Evolutionary conservation across 805 yeast genomes (phyloP), one percentile per base, ranked within the genome.

Genomic region (Saturnispora saitoi): DNA sequence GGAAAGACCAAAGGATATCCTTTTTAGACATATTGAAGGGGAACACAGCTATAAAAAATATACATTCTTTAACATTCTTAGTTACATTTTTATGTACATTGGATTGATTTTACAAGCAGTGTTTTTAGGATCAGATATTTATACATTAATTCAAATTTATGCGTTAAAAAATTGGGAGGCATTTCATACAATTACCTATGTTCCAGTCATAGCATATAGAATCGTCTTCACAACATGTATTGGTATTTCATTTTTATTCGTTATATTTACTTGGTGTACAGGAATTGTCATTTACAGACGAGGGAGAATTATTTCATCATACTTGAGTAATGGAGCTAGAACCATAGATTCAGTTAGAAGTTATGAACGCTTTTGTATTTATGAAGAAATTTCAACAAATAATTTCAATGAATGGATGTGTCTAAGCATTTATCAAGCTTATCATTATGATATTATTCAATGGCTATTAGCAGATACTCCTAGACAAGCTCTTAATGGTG

Each of bases 401-500:
- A 69, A 77, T 36, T 73, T 75, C 36, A 77, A 77, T 55, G 93
- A 86, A 55, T 80, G 83, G 73, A 63, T 81, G 45, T 77, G 87
- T 9, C 77, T 87, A 52, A 76, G 75, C 54, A 73, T 81, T 3
- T 86, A 78, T 63, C 77, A 76, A 53, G 80, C 85, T 43, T 67
- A 83, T 47, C 81, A 83, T 56, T 76, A 77, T 47, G 83, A 78
- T 54, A 57, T 84, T 12, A 68, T 77, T 41, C 71, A 70, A 42
- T 73, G 87, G 55, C 57, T 87, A 9, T 68, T 86, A 41, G 89
- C 95, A 0, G 95, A 88, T 56, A 74, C 89, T 15, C 96, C 96
- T 22, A 78, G 96, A 65, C 96, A 88, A 65, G 81, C 86, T 1
- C 76, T 88, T 53, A 88, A 88, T 60, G 84, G 89, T 26, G 68